A percentile compares a stretch with the other conserved stretches of the same genome.
Evolutionary conservation across 73 alveolate species (phyloP).

Genomic region (Urostyla sp.): DNA sequence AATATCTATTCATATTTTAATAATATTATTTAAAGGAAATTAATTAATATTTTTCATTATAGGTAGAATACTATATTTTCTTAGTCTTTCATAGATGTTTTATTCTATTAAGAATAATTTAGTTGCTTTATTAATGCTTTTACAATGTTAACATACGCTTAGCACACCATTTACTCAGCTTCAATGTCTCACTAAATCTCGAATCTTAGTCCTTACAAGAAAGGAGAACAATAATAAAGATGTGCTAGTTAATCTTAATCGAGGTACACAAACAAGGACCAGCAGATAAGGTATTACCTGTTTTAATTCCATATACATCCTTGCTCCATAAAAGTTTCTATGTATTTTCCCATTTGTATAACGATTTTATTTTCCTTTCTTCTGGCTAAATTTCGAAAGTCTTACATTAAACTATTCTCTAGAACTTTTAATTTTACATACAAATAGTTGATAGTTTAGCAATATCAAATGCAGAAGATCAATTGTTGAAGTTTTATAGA

Average conservation of each 20-base stretch:
- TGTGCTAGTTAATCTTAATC: constrained; percentile 31
- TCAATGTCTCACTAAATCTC: constrained; percentile 65
- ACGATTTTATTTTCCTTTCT: too few relatives aligned
- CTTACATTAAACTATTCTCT: constrained; percentile 52
- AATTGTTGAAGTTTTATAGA: constrained; percentile 68
- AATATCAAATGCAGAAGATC: constrained; percentile 83
- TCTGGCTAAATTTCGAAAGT: constrained; percentile 40
- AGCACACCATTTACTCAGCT: constrained; percentile 60
- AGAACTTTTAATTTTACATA: constrained; percentile 61
- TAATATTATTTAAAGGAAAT: too few relatives aligned
- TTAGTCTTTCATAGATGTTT: constrained; percentile 22
- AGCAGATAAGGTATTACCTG: constrained; percentile 91
- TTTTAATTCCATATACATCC: constrained; percentile 80
- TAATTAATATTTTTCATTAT: too few relatives aligned
- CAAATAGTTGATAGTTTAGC: constrained; percentile 64
- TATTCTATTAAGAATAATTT: constrained; percentile 1
- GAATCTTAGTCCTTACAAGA: constrained; percentile 54
- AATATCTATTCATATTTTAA: too few relatives aligned
- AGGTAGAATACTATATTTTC: too few relatives aligned
- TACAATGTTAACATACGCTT: background rate
- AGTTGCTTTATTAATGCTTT: background rate
- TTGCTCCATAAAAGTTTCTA: constrained; percentile 72
- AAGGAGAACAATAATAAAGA: constrained; percentile 61
- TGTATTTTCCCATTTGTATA: constrained; percentile 84
- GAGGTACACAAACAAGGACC: constrained; percentile 88